Evolutionary conservation across 2,329 filamentous ascomycete genomes (phyloP), one percentile per base, ranked within the genome.

Genomic region (Periconia sp.): DNA sequence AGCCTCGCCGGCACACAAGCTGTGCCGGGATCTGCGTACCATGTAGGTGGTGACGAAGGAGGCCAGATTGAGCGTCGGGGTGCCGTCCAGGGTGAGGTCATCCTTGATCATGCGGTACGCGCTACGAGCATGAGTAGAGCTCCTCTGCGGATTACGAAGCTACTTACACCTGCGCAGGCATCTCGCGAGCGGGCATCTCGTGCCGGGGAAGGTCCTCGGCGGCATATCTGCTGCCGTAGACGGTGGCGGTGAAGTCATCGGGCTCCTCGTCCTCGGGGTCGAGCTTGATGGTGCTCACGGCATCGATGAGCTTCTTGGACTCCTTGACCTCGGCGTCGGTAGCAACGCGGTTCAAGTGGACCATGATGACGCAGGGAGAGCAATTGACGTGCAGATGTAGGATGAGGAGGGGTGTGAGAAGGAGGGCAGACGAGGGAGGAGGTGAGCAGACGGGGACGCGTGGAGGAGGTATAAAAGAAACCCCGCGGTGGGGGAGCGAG

Each of bases 11-110:
- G 5, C 15, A 11, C 12, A 6, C 25, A n/a, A n/a, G n/a, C n/a
- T n/a, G 25, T 28, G 25, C 11, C 15, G 11, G 5, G 25, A 48
- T 28, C 25, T 19, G 87, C 85, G 89, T 40, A 89, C 87, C 91
- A 96, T 96, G 77, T 95, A 96, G 1, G 92, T 96, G 1, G 92
- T 96, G 54, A 96, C 91, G 65, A 97, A 97, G 25, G 87, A 92
- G 21, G 92, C 92, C 60, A 97, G 73, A 71, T 89, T 94, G 52
- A 60, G 56, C 0, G 57, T 63, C 3, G 66, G 65, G 3, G 65
- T 68, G 87, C 91, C 91, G 67, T 97, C 92, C 38, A 96, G 78
- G 52, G 88, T 94, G 53, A 96, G 78, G 65, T 96, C 89, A 69
- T 96, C 92, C 58, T 74, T 75, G 78, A 96, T 96, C 88, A 96